phyloP scores from a whole-genome alignment of 2,329 filamentous ascomycete species.

The Exophiala aquamarina region DNA sequence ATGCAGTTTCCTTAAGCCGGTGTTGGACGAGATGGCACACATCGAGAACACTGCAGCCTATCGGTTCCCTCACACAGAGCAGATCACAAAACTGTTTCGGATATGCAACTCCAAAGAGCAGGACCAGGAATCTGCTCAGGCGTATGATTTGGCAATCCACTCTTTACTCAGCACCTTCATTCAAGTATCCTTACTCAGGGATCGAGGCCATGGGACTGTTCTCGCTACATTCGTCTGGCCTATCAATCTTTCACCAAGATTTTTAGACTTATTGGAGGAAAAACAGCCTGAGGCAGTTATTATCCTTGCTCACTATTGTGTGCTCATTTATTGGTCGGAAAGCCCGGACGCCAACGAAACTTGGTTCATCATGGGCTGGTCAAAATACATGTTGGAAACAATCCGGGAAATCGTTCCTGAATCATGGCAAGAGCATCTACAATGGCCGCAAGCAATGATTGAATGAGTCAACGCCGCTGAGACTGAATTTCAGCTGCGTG shows the following conservation, averaged over 20 bases:
- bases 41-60: slow-evolving; percentile 31
- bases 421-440: slow-evolving; percentile 30
- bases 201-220: slow-evolving; percentile 29
- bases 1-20: slow-evolving; percentile 31
- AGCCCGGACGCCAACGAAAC: slow-evolving; percentile 25
- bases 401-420: slow-evolving; percentile 30
- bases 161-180: slow-evolving; percentile 33
- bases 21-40: slow-evolving; percentile 31
- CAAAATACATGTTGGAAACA: slow-evolving; percentile 30
- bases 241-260: slow-evolving; percentile 35
- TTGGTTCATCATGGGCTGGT: slow-evolving; percentile 33
- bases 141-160: slow-evolving; percentile 32
- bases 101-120: slow-evolving; percentile 28
- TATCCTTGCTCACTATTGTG: slow-evolving; percentile 33
- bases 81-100: slow-evolving; percentile 31
- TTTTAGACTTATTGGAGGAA: slow-evolving; percentile 38
- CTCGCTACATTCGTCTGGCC: slow-evolving; percentile 38
- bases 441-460: slow-evolving; percentile 28
- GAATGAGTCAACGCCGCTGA: background rate
- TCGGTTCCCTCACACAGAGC: slow-evolving; percentile 27
- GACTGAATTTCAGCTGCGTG: too few species aligned
- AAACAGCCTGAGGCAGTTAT: slow-evolving; percentile 37
- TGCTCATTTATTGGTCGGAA: slow-evolving; percentile 30
- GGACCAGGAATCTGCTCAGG: slow-evolving; percentile 29
- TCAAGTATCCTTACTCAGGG: slow-evolving; percentile 29